These are phyloP conservation scores for Graphilbum fragrans DNA, from an alignment of 2,329 filamentous ascomycete species.

Conservation along the genomic window DNA sequence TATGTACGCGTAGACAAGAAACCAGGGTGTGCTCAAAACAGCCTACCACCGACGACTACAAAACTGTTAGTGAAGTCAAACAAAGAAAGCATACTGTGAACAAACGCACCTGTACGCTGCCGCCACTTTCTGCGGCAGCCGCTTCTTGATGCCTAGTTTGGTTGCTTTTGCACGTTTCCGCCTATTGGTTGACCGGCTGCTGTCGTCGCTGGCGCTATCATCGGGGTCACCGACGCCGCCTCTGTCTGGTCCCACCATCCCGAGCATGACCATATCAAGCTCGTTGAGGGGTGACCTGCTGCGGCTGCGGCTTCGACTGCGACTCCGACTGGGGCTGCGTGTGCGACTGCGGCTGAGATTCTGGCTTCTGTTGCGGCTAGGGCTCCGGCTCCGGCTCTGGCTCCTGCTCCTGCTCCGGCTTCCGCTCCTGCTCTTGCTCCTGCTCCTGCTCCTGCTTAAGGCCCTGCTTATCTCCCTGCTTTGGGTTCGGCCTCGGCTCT, in stretches of 20 bases:
- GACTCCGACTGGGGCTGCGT: neutral
- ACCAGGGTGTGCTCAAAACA: no score
- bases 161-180: neutral
- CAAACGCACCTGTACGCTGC: slow-evolving; percentile 5
- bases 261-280: slow-evolving; percentile 13
- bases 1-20: no score
- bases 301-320: slow-evolving; percentile 5
- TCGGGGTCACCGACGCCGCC: neutral
- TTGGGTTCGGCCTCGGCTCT: neutral
- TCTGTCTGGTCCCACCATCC: slow-evolving; percentile 12
- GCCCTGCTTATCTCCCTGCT: slow-evolving; percentile 1
- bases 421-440: neutral
- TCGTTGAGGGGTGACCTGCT: slow-evolving; percentile 13
- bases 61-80: no score
- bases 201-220: neutral
- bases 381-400: neutral
- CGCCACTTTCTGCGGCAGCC: slow-evolving; percentile 5
- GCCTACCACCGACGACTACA: no score
- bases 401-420: slow-evolving; percentile 1
- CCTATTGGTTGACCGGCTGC: neutral
- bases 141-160: neutral
- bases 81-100: no score
- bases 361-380: neutral
- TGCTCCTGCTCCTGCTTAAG: neutral
- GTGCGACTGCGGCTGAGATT: neutral